Conservation (phyloP, 2,329 filamentous ascomycete genomes). For the Bertia moriformis region DNA sequence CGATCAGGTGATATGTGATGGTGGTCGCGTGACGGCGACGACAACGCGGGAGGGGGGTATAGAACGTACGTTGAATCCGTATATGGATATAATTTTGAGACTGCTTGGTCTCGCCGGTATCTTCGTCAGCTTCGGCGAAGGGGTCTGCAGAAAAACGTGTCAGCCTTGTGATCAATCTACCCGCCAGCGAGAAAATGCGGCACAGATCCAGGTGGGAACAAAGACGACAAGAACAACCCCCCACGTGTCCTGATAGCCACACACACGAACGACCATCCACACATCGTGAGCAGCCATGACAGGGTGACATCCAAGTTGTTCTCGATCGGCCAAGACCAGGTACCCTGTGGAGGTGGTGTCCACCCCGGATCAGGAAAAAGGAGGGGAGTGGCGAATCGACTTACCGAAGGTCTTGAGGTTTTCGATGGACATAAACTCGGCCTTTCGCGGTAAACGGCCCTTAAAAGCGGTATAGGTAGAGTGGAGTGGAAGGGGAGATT, state of each 20-base stretch:
- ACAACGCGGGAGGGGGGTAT: constrained; percentile 3
- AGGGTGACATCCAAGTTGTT: too few relatives aligned
- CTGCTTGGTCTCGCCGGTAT: constrained; percentile 88
- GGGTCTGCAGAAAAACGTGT: constrained; percentile 51
- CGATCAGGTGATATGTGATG: too few relatives aligned
- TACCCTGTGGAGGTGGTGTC: too few relatives aligned
- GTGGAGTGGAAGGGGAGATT: not conserved
- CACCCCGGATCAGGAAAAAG: too few relatives aligned
- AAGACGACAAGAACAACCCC: too few relatives aligned
- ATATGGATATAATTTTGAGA: constrained; percentile 98
- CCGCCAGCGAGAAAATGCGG: too few relatives aligned
- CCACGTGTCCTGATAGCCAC: too few relatives aligned
- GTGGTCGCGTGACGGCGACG: constrained; percentile 1
- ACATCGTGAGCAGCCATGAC: too few relatives aligned
- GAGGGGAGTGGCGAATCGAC: constrained; percentile 10
- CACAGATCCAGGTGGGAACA: too few relatives aligned
- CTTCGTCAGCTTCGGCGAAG: constrained; percentile 99
- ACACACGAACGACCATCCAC: too few relatives aligned
- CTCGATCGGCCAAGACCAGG: too few relatives aligned
- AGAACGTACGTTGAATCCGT: constrained; percentile 84
- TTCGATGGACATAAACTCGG: constrained; percentile 60
- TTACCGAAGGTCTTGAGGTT: constrained; percentile 57
- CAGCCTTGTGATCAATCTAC: too few relatives aligned
- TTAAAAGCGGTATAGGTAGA: not conserved
- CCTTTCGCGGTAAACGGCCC: constrained; percentile 19